A percentile compares a stretch with the other conserved stretches of the same genome.
These are phyloP conservation scores for Coniella vitis DNA, from an alignment of 2,329 filamentous ascomycete genomes.

Conservation along the genomic window DNA sequence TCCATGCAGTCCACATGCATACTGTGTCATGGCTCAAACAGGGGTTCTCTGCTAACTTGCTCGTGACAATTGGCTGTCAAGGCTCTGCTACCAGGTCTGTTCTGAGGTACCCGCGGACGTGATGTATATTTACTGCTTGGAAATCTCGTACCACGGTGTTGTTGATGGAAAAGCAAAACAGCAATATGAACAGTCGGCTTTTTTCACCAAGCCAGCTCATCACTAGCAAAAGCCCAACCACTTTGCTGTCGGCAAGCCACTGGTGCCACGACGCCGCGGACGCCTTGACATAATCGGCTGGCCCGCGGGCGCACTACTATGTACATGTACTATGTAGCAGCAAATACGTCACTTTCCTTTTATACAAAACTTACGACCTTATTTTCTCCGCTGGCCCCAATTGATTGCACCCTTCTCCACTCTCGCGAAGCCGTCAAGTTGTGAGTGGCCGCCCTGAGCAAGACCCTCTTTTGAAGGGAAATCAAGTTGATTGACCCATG, in stretches of 20 bases:
- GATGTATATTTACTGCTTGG: too few species aligned
- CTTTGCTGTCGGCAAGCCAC: background rate
- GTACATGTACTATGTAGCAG: too few species aligned
- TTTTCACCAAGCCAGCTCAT: background rate
- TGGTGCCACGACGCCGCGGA: slow-evolving; percentile 7
- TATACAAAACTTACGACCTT: slow-evolving; percentile 6
- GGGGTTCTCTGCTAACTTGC: background rate
- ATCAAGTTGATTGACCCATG: too few species aligned
- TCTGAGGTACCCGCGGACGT: too few species aligned
- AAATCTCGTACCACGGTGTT: too few species aligned
- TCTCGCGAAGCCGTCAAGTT: background rate
- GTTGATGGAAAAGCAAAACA: too few species aligned
- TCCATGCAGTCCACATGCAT: background rate
- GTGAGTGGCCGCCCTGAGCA: background rate
- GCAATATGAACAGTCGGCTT: background rate
- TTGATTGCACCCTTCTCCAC: slow-evolving; percentile 1
- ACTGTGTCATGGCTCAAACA: slow-evolving; percentile 7
- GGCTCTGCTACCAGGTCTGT: too few species aligned
- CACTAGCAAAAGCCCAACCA: background rate
- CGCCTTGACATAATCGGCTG: background rate
- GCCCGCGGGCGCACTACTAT: background rate
- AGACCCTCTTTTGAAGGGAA: too few species aligned
- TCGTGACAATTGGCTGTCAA: background rate
- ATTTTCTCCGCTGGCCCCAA: slow-evolving; percentile 5
- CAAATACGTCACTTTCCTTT: background rate